Base-by-base conservation (phyloP, 345 rosid genomes). In the Citrus trifoliata region DNA sequence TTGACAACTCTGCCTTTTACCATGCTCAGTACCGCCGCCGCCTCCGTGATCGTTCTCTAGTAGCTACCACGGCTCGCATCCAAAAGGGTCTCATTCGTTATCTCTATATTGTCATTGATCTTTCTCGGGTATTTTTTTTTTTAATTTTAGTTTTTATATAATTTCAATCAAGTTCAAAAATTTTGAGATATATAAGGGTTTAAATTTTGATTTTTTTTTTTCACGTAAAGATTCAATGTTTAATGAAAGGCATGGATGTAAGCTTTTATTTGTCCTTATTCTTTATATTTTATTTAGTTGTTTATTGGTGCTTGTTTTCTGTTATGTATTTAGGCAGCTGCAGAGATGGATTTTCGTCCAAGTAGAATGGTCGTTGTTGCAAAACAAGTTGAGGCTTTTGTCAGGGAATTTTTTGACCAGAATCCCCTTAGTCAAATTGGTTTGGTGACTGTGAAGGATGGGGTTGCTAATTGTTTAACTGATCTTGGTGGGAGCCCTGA, bases 401-500 rank as follows among this genome's bases (percentile, higher is more conserved):
- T 94, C 56, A 89, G 97, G 83, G 99, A 96, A 88, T 94, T 96
- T 88, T 96, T 94, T 66, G 90, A 94, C 78, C 95, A 94, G 78
- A 95, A 94, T 84, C 97, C 98, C 35, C 91, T 94, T 25, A 91
- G 99, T 87, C 97, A 96, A 75, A 88, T 94, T 40, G 94, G 92
- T 63, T 71, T 96, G 51, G 91, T 93, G 59, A 80, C 87, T 53
- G 89, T 94, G 35, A 92, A 91, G 85, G 95, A 93, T 82, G 97
- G 99, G 46, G 84, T 94, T 79, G 98, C 97, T 46, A 86, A 89
- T 73, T 83, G 88, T 48, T 79, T 96, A 66, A 94, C 98, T 1
- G 97, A 96, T 79, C 97, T 92, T 27, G 97, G 99, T 68, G 97
- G 99, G 61, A 91, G 95, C 86, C 98, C 99, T 5, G 98, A 94